A percentile compares a stretch with the other conserved stretches of the same genome.
Conservation (phyloP, 75 land plant genomes). For the Azolla pinnata region DNA sequence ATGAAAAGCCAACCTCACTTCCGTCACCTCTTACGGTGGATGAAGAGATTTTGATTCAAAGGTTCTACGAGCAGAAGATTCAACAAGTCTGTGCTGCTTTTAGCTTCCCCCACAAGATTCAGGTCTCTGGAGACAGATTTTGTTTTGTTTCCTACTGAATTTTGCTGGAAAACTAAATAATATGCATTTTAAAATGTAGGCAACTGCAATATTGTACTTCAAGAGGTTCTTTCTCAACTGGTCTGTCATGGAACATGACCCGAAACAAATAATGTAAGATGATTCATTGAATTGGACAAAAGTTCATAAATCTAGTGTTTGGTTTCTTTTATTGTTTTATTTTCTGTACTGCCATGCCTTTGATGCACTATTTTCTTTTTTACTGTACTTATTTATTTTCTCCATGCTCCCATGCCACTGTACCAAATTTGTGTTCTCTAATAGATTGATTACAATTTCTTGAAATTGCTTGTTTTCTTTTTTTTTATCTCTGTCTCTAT, state of each 20-base stretch:
- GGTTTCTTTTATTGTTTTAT: too few relatives aligned
- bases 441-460: too few relatives aligned
- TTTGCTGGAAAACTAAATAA: neutral
- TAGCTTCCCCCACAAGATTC: constrained; percentile 84
- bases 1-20: constrained; percentile 40
- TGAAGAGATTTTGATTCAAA: constrained; percentile 68
- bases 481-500: constrained; percentile 1
- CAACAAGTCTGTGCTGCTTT: constrained; percentile 94
- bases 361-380: too few relatives aligned
- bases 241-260: constrained; percentile 98
- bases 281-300: too few relatives aligned
- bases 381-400: too few relatives aligned
- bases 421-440: too few relatives aligned
- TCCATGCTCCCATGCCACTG: too few relatives aligned
- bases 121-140: constrained; percentile 33
- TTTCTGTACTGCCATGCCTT: too few relatives aligned
- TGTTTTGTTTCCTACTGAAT: neutral
- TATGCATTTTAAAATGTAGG: constrained; percentile 37
- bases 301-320: too few relatives aligned
- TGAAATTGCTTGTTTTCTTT: neutral
- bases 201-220: constrained; percentile 82
- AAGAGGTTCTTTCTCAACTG: constrained; percentile 84
- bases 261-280: constrained; percentile 86
- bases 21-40: constrained; percentile 63
- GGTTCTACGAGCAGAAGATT: constrained; percentile 85